phyloP scores from a whole-genome alignment of 805 yeast genomes.

The Kodamaea restingae region DNA sequence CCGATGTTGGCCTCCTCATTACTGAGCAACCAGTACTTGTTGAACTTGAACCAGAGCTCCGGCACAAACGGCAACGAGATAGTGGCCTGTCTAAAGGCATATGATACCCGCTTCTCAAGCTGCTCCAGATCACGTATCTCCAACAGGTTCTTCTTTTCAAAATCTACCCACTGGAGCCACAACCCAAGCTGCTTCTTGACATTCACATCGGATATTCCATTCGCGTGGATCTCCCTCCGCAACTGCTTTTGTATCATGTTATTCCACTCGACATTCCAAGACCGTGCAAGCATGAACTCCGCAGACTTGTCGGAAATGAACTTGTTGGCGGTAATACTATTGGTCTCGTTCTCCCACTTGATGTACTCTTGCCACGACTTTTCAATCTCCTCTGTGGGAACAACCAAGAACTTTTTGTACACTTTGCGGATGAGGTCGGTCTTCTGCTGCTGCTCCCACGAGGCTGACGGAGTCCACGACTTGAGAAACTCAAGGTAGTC shows the following conservation, averaged over 20 bases:
- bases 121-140: conserved; percentile 46
- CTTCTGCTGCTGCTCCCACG: conserved; percentile 83
- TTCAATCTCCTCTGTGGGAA: conserved; percentile 77
- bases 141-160: conserved; percentile 73
- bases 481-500: conserved; percentile 78
- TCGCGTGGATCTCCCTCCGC: conserved; percentile 36
- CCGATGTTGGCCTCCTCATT: conserved; percentile 39
- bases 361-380: conserved; percentile 77
- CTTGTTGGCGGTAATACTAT: conserved; percentile 75
- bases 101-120: conserved; percentile 56
- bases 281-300: conserved; percentile 82
- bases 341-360: conserved; percentile 75
- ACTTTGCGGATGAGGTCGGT: conserved; percentile 70
- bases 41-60: conserved; percentile 71
- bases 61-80: conserved; percentile 61
- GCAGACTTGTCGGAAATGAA: conserved; percentile 78
- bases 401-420: conserved; percentile 62
- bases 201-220: conserved; percentile 17
- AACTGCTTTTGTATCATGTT: conserved; percentile 50
- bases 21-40: conserved; percentile 29
- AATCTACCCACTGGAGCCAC: conserved; percentile 74
- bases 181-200: conserved; percentile 42
- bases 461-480: conserved; percentile 70
- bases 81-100: conserved; percentile 69
- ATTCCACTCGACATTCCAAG: conserved; percentile 68